Evolutionary conservation across 495 filamentous ascomycete species (phyloP), one percentile per base, ranked within the genome.

Genomic region (Darksidea phi): DNA sequence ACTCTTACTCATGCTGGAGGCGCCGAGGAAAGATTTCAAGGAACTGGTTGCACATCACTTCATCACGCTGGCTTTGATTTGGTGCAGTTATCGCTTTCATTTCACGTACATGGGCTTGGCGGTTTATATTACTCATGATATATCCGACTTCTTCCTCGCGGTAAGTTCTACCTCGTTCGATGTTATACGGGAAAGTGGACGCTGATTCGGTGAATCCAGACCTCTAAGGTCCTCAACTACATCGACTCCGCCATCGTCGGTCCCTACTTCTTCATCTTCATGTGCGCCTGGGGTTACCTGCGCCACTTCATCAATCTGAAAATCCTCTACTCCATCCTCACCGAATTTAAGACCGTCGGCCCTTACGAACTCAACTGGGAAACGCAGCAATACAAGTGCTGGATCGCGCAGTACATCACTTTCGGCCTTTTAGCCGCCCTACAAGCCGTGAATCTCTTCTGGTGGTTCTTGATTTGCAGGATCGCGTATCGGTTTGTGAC

Each of bases 31-130:
- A 77, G 94, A 98, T 71, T 97, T 92, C 73, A 91, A 88, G 76
- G 94, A 97, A 79, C 81, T 98, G 50, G 90, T 97, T 26, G 85
- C 85, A 46, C 94, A 98, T 72, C 94, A 98, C 71, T 88, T 97
- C 63, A 89, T 97, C 67, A 95, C 90, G 11, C 72, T 98, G 55
- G 78, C 86, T n/a, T 79, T 98, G 55, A 97, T 98, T 61, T 85
- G 76, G 28, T 73, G 91, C 71, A 95, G 89, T 77, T 98, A 98
- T 74, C 87, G 92, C 28, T 98, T 96, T 79, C 95, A 98, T 74
- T 98, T 98, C 74, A 94, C 94, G 8, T 92, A 95, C 73, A 95
- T 98, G 77, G 94, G 94, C n/a, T 71, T 98, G 38, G 92, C 90
- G 26, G 93, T 98, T 7, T 98, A 96, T 72, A 91, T 97, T 61